phyloP scores from a whole-genome alignment of 305 asterid species.

The Euphrasia arctica region DNA sequence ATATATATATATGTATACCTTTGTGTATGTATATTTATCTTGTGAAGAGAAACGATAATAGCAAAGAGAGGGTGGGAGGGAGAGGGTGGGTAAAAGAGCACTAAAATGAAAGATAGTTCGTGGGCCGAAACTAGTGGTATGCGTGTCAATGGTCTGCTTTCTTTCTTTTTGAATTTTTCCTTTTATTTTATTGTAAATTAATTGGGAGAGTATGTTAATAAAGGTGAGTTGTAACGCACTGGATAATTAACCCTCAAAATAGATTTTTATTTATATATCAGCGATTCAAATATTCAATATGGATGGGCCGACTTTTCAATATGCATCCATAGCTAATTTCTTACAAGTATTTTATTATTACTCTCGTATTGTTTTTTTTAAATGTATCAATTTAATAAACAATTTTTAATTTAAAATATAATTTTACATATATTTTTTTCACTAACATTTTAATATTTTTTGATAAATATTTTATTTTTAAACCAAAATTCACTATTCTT shows the following conservation, averaged over 20 bases:
- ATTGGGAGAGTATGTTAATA: constrained; percentile 27
- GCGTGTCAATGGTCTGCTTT: constrained; percentile 41
- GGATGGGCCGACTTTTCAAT: constrained; percentile 29
- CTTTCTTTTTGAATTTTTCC: neutral
- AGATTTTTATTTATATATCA: constrained; percentile 21
- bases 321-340: constrained; percentile 23
- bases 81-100: constrained; percentile 6
- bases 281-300: neutral
- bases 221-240: constrained; percentile 52
- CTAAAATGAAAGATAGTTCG: constrained; percentile 56
- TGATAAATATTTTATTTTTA: too few species aligned
- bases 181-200: constrained; percentile 18
- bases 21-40: neutral
- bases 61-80: neutral
- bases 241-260: constrained; percentile 23
- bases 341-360: too few species aligned
- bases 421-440: too few species aligned
- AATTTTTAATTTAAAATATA: too few species aligned
- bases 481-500: too few species aligned
- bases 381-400: too few species aligned
- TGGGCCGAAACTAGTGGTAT: constrained; percentile 78
- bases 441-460: too few species aligned
- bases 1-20: neutral
- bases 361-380: too few species aligned
- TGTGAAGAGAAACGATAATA: neutral